Evolutionary conservation across 805 yeast genomes (phyloP), one percentile per base, ranked within the genome.

Genomic region (Saccharomycopsis oosterbeekiorum): DNA sequence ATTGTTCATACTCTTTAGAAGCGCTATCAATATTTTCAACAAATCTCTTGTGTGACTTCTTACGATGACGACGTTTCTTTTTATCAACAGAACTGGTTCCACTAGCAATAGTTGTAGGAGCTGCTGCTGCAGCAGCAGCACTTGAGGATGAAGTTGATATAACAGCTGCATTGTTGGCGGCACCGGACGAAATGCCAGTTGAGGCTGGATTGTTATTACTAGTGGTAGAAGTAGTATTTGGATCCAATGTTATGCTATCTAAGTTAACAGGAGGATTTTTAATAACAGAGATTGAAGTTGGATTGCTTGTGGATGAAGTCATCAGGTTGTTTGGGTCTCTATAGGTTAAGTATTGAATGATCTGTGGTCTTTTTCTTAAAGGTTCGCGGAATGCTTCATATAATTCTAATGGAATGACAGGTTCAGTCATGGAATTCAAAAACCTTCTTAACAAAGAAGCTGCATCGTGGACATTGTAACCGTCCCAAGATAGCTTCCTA

Each of bases 401-500:
- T 63, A 83, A 74, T 3, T 80, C 80, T 41, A 89, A 75, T 0
- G 98, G 97, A 21, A 94, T 84, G 60, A 94, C 78, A 0, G 98
- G 98, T 69, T 94, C 98, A 0, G 97, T 96, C 60, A 94, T 79
- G 55, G 90, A 85, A 69, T 91, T 90, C 64, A 94, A 78, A 71
- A 82, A 94, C 61, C 99, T 78, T 70, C 98, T 80, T 62, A 94
- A 80, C 24, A 94, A 78, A 19, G 94, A 88, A 1, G 98, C 96
- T 0, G 97, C 97, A 73, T 94, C 99, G 74, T 94, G 99, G 12
- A 93, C 97, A 0, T 91, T 89, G 74, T 84, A 94, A 0, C 96
- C 93, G 57, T 89, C 91, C 99, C 98, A 94, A 66, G 81, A 82
- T 55, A 92, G 79, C 66, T 86, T 87, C 58, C 90, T 82, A 17